Conservation (phyloP, 23 red algal species). For the Gracilaria gracilis region DNA sequence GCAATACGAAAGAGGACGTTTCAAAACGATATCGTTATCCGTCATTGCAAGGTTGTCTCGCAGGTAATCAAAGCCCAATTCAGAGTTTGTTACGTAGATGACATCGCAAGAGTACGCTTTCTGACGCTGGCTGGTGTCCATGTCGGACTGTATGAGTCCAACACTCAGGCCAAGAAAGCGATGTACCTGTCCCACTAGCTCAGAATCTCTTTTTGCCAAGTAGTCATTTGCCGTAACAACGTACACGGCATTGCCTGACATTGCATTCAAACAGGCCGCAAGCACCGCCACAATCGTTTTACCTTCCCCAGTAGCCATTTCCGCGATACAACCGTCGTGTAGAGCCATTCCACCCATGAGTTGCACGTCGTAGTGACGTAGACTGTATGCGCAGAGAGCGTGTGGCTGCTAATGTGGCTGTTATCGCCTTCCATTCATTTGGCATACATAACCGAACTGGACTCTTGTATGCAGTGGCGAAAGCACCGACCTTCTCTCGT, state of each 20-base stretch:
- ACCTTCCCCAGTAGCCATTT: conserved; percentile 99
- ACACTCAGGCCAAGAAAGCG: conserved; percentile 87
- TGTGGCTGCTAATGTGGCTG: too few relatives aligned
- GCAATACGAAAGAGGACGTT: conserved; percentile 81
- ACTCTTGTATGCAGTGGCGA: too few relatives aligned
- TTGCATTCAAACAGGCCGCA: conserved; percentile 74
- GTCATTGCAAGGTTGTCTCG: conserved; percentile 94
- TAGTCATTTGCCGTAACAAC: conserved; percentile 99
- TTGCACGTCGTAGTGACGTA: conserved; percentile 98
- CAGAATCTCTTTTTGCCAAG: conserved; percentile 84
- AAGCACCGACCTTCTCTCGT: too few relatives aligned
- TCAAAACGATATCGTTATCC: conserved; percentile 68
- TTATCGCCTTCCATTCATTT: too few relatives aligned
- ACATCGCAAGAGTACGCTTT: conserved; percentile 83
- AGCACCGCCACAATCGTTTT: conserved; percentile 92
- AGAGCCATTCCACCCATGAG: conserved; percentile 92
- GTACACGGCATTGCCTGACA: conserved; percentile 63
- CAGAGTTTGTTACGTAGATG: conserved; percentile 96
- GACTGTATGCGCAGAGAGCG: too few relatives aligned
- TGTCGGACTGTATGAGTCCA: conserved; percentile 73
- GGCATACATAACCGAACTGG: too few relatives aligned
- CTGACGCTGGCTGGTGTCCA: conserved; percentile 49
- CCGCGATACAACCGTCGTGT: conserved; percentile 80
- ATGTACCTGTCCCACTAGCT: conserved; percentile 77
- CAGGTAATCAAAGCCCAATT: conserved; percentile 99